phyloP scores from a whole-genome alignment of 495 filamentous ascomycete genomes.

The Friedmanniomyces simplex region DNA sequence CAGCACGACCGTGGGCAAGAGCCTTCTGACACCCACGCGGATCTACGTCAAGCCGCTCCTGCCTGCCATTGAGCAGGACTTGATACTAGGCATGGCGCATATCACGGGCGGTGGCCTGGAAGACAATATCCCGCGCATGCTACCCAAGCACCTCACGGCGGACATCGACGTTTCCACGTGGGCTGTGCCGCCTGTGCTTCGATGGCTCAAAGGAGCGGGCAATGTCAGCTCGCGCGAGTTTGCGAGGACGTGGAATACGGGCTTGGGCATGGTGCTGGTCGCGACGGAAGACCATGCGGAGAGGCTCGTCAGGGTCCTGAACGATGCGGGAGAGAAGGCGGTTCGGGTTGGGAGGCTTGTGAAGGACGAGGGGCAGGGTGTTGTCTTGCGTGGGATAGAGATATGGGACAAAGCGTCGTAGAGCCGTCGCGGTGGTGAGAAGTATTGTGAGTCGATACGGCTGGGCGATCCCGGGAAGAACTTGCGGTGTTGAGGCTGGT shows the following conservation, averaged over 20 bases:
- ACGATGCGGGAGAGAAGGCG: conserved; percentile 62
- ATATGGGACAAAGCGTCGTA: conserved; percentile 42
- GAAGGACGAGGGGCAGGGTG: conserved; percentile 47
- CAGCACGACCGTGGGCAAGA: conserved; percentile 50
- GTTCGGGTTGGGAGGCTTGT: conserved; percentile 63
- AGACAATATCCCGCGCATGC: conserved; percentile 90
- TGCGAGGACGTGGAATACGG: conserved; percentile 84
- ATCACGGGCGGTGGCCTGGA: conserved; percentile 89
- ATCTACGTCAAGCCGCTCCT: conserved; percentile 37
- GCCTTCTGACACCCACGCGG: conserved; percentile 50
- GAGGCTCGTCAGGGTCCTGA: conserved; percentile 43
- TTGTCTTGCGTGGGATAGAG: conserved; percentile 58
- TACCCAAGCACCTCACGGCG: conserved; percentile 63
- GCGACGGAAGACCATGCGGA: conserved; percentile 50
- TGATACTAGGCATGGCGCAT: conserved; percentile 83
- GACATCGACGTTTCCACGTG: conserved; percentile 65
- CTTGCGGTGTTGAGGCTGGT: too few relatives aligned
- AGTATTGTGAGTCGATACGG: too few relatives aligned
- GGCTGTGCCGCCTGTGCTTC: conserved; percentile 63
- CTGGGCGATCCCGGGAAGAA: too few relatives aligned
- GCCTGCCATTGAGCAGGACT: conserved; percentile 41
- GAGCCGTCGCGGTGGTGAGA: background rate
- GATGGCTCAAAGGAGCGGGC: conserved; percentile 74
- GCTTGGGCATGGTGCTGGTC: conserved; percentile 83
- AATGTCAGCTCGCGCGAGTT: conserved; percentile 66